Percentiles rank a stretch among this genome's conserved stretches.
These are phyloP conservation scores for Vaccinium darrowii DNA, from an alignment of 148 eudicot genomes.

Conservation along the genomic window DNA sequence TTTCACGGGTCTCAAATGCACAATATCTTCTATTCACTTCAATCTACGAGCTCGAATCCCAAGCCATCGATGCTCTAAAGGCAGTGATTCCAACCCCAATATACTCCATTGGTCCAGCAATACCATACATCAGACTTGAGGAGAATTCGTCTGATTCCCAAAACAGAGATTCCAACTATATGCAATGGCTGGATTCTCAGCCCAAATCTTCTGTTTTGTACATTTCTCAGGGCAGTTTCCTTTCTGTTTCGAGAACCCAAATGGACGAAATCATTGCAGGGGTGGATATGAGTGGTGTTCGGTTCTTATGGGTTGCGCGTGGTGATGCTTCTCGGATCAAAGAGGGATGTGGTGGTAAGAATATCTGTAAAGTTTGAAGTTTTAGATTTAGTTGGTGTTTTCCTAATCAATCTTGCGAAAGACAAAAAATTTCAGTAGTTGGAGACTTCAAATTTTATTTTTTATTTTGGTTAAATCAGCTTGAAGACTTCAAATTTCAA, in stretches of 20 bases:
- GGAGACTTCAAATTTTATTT: too few relatives aligned
- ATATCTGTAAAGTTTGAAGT: background rate
- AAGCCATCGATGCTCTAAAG: conserved; percentile 36
- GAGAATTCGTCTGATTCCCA: background rate
- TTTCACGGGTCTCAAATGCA: conserved; percentile 30
- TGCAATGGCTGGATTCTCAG: conserved; percentile 48
- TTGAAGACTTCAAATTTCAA: background rate
- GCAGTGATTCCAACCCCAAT: conserved; percentile 32
- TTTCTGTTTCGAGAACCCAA: conserved; percentile 53
- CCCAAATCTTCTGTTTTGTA: conserved; percentile 51
- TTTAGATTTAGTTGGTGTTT: background rate
- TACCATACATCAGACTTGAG: conserved; percentile 38
- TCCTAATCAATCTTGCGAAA: background rate
- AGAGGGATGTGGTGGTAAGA: conserved; percentile 10
- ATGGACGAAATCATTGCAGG: conserved; percentile 58
- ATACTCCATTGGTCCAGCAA: conserved; percentile 46
- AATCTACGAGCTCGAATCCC: conserved; percentile 47
- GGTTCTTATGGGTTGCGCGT: conserved; percentile 59
- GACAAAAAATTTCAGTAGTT: background rate
- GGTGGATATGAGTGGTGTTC: conserved; percentile 45
- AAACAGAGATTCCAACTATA: conserved; percentile 17
- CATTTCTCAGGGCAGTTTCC: conserved; percentile 64
- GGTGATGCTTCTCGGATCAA: conserved; percentile 30
- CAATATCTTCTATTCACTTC: conserved; percentile 48
- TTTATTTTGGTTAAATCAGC: too few relatives aligned